A percentile compares a stretch with the other conserved stretches of the same genome.
Conservation (phyloP, 495 filamentous ascomycete genomes). For the Xylaria scruposa region DNA sequence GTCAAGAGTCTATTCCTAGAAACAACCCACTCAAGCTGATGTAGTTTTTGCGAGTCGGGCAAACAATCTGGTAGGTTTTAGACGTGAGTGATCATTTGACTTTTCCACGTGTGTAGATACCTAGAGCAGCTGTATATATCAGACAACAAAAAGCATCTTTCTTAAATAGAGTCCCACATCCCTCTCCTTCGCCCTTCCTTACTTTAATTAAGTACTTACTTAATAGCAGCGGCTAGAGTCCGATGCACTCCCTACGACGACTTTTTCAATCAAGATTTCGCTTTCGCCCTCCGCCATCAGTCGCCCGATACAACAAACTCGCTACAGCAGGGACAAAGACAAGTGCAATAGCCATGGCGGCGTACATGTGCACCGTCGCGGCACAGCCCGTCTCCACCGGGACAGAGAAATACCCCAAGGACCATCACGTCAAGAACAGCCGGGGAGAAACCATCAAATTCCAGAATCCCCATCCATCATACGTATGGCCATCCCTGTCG, state of each 20-base stretch:
- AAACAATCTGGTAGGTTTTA: background rate
- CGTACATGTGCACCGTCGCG: slow-evolving; percentile 39
- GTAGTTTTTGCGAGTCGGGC: background rate
- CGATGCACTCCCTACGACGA: slow-evolving; percentile 24
- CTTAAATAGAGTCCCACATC: background rate
- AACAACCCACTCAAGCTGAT: background rate
- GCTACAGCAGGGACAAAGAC: slow-evolving; percentile 29
- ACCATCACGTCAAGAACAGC: slow-evolving; percentile 45
- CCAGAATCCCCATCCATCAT: slow-evolving; percentile 45
- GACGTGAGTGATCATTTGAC: background rate
- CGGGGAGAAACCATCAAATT: slow-evolving; percentile 45
- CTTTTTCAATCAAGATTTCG: slow-evolving; percentile 19
- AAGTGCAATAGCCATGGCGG: slow-evolving; percentile 33
- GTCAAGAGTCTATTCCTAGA: background rate
- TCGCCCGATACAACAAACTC: slow-evolving; percentile 28
- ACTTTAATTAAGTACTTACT: background rate
- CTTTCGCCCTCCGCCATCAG: slow-evolving; percentile 11
- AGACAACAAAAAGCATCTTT: background rate
- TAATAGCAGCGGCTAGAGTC: background rate
- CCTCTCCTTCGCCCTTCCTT: background rate
- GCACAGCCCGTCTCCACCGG: slow-evolving; percentile 26
- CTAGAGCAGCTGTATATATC: background rate
- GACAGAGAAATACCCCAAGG: slow-evolving; percentile 35
- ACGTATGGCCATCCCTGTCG: slow-evolving; percentile 18
- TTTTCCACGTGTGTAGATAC: background rate